Conservation (phyloP, 192 early-diverging fungal species). For the Backusella circina region DNA sequence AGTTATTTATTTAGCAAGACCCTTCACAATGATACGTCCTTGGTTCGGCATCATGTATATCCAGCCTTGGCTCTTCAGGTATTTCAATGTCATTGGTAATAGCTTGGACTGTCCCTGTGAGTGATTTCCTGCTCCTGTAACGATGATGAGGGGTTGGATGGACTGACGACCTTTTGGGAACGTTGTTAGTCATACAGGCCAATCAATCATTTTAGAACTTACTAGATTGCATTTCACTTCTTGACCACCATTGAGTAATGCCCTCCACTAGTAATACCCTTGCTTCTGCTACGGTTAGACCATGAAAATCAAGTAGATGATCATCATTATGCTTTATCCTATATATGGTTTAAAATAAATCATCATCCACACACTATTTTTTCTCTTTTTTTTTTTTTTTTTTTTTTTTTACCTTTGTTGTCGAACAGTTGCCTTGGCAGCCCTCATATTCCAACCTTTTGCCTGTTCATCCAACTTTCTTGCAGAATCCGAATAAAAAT, state of each 20-base stretch:
- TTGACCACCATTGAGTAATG: constrained; percentile 55
- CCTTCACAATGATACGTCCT: constrained; percentile 54
- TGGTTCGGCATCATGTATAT: constrained; percentile 39
- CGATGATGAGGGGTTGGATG: constrained; percentile 52
- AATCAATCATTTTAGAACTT: no score
- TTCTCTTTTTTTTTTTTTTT: no score
- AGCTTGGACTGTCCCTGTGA: constrained; percentile 55
- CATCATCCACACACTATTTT: no score
- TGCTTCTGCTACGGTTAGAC: constrained; percentile 59
- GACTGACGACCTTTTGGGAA: constrained; percentile 15
- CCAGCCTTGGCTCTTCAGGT: constrained; percentile 57
- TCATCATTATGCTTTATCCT: constrained; percentile 34
- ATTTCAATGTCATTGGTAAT: constrained; percentile 45
- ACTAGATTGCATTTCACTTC: constrained; percentile 36
- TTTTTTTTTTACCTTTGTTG: constrained; percentile 11
- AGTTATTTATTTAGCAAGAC: constrained; percentile 15
- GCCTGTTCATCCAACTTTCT: constrained; percentile 36
- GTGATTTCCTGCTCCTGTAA: constrained; percentile 67
- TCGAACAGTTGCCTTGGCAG: constrained; percentile 46
- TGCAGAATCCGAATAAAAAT: constrained; percentile 49
- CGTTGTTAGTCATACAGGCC: no score
- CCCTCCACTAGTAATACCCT: constrained; percentile 52
- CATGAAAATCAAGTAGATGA: constrained; percentile 66
- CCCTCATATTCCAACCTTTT: constrained; percentile 52
- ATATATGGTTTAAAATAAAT: background rate